Base-by-base conservation (phyloP, 2,329 filamentous ascomycete genomes). In the Aspergillus flavus region DNA sequence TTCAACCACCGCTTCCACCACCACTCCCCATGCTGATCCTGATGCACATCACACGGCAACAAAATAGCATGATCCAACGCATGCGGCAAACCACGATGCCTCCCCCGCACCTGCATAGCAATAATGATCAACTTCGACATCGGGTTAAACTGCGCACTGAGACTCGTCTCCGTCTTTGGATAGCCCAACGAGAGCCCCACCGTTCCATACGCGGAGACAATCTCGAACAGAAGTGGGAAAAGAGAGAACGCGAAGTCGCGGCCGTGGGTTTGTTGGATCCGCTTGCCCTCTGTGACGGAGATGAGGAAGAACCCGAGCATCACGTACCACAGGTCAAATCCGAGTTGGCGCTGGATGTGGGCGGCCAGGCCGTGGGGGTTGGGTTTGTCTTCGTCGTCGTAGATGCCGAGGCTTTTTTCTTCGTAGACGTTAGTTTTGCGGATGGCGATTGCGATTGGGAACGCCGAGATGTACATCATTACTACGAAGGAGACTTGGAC, bases 381-480 rank as follows among this genome's bases (percentile, higher is more conserved):
- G 28, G 82, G 83, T n/a, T 85, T 82, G 4, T 80, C 76, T 1
- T 84, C 81, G 6, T 76, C 74, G 9, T 81, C 79, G 69, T 88
- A 89, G 30, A 89, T 82, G 0, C 86, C 87, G 1, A 90, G 75
- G 52, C 83, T 85, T 50, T 83, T 81, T 75, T 97, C 94, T 78
- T 97, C 94, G 81, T 98, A 98, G 2, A 97, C 94, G 75, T 98
- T 97, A 63, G 94, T 97, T 68, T 91, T 85, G 52, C 94, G 92
- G 68, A 98, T 91, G 6, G 92, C 94, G 71, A 98, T 97, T 73
- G 94, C 94, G 69, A 97, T 96, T 4, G 94, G 94, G 69, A 97
- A 96, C 64, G 97, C 91, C 61, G 94, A 97, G 65, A 98, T 97
- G 79, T 98, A 98, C 94, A 98, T 98, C 94, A 98, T 98, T 75